phyloP scores from a whole-genome alignment of 2,329 filamentous ascomycete species.

The Ophiosphaerella korrae region DNA sequence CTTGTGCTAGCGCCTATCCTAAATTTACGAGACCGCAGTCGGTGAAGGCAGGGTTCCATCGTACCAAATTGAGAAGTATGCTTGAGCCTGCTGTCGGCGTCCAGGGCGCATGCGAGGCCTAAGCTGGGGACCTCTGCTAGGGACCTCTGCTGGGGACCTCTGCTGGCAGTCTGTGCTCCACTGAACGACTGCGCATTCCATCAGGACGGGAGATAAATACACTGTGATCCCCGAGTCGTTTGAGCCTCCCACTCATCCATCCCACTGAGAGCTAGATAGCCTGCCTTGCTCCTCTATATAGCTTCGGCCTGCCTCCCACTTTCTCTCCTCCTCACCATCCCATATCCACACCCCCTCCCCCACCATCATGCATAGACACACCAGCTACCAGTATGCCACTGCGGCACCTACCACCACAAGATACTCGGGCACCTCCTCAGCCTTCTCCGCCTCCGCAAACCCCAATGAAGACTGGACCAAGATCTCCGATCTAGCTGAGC shows the following conservation, averaged over 20 bases:
- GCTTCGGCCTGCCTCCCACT: conserved; percentile 8
- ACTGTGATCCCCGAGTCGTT: conserved; percentile 29
- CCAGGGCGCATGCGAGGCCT: conserved; percentile 33
- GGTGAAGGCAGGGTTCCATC: conserved; percentile 37
- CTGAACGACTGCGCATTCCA: conserved; percentile 33
- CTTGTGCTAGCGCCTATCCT: conserved; percentile 34
- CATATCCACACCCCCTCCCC: conserved; percentile 7
- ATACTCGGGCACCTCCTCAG: conserved; percentile 85
- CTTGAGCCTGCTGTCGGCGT: conserved; percentile 28
- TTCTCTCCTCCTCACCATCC: conserved; percentile 5
- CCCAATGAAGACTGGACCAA: conserved; percentile 99
- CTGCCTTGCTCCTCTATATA: conserved; percentile 15
- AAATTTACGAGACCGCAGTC: conserved; percentile 39
- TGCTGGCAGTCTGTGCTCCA: conserved; percentile 36
- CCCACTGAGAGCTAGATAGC: conserved; percentile 17
- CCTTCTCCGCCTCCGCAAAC: conserved; percentile 91
- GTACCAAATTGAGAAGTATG: conserved; percentile 29
- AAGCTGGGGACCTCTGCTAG: conserved; percentile 37
- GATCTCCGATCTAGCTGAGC: conserved; percentile 95
- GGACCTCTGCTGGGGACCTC: conserved; percentile 36
- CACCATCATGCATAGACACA: conserved; percentile 52
- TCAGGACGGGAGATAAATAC: conserved; percentile 37
- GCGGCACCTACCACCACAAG: conserved; percentile 54
- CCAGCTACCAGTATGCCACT: conserved; percentile 50
- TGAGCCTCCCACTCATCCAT: conserved; percentile 31